phyloP scores from a whole-genome alignment of 2,329 filamentous ascomycete genomes.

The Arthroderma sp. region DNA sequence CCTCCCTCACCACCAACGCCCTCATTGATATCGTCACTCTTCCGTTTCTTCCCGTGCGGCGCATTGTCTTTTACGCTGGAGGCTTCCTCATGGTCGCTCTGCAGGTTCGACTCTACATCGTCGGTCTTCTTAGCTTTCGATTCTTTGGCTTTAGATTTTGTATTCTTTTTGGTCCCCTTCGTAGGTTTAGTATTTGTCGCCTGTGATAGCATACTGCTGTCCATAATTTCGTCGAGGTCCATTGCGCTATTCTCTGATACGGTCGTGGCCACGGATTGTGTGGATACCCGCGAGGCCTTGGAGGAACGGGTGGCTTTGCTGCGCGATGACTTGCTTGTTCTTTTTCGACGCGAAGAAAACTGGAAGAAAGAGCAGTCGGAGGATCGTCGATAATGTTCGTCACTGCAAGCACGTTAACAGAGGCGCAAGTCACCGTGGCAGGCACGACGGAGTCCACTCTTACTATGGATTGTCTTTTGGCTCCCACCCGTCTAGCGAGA shows the following conservation, averaged over 20 bases:
- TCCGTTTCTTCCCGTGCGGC: conserved; percentile 45
- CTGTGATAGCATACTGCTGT: conserved; percentile 43
- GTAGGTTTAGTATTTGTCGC: conserved; percentile 36
- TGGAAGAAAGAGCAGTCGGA: conserved; percentile 73
- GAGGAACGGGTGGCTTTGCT: conserved; percentile 47
- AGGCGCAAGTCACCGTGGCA: conserved; percentile 8
- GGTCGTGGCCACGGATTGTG: conserved; percentile 34
- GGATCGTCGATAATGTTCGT: conserved; percentile 72
- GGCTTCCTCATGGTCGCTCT: conserved; percentile 15
- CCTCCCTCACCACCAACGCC: conserved; percentile 16
- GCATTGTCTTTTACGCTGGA: neutral
- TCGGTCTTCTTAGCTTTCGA: conserved; percentile 35
- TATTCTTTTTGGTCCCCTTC: conserved; percentile 38
- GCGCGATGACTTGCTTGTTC: conserved; percentile 43
- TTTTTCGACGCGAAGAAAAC: conserved; percentile 49
- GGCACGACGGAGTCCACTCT: conserved; percentile 24
- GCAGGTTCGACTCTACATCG: conserved; percentile 20
- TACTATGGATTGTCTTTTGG: conserved; percentile 77
- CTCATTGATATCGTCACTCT: conserved; percentile 42
- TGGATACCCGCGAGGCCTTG: conserved; percentile 54
- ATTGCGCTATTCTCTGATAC: conserved; percentile 32
- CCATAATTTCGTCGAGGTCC: conserved; percentile 39
- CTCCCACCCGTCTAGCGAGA: conserved; percentile 91
- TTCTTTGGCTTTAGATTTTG: conserved; percentile 23
- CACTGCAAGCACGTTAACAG: conserved; percentile 35